These are phyloP conservation scores for Corniculantispora saksenae DNA, from an alignment of 2,329 filamentous ascomycete genomes.

Conservation along the genomic window DNA sequence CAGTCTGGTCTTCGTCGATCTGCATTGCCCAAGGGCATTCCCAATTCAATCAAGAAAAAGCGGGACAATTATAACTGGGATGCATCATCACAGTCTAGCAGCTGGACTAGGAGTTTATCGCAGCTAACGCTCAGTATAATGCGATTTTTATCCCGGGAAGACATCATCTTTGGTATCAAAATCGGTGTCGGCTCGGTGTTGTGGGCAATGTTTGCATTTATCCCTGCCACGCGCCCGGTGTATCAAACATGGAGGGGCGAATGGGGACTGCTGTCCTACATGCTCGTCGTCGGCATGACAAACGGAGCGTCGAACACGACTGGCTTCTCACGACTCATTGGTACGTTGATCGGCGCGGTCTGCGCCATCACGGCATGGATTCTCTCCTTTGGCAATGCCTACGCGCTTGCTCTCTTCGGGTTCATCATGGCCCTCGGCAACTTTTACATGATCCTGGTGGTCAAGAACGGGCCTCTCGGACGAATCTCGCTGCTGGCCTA, in stretches of 20 bases:
- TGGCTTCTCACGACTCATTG: constrained; percentile 80
- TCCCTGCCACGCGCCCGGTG: constrained; percentile 72
- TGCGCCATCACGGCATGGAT: constrained; percentile 80
- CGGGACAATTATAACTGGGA: constrained; percentile 59
- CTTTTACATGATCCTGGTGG: constrained; percentile 85
- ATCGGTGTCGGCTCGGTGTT: constrained; percentile 87
- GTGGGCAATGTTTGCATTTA: constrained; percentile 87
- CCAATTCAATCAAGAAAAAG: constrained; percentile 52
- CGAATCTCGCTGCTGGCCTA: constrained; percentile 94
- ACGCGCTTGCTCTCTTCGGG: constrained; percentile 76
- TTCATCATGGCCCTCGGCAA: constrained; percentile 79
- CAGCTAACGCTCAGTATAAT: constrained; percentile 47
- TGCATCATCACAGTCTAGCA: constrained; percentile 50
- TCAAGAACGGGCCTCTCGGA: constrained; percentile 84
- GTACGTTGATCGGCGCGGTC: constrained; percentile 78
- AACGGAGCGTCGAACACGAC: constrained; percentile 95
- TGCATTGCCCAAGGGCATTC: constrained; percentile 57
- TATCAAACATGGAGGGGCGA: constrained; percentile 92
- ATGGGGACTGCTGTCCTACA: constrained; percentile 95
- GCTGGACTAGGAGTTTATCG: constrained; percentile 45
- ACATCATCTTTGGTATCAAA: constrained; percentile 80
- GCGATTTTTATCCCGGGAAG: constrained; percentile 54
- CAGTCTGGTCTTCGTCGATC: constrained; percentile 53
- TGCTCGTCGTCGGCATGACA: constrained; percentile 98
- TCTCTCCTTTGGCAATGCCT: constrained; percentile 70